Evolutionary conservation across 2,329 filamentous ascomycete species (phyloP).

Genomic region (Kalmusia sp.): DNA sequence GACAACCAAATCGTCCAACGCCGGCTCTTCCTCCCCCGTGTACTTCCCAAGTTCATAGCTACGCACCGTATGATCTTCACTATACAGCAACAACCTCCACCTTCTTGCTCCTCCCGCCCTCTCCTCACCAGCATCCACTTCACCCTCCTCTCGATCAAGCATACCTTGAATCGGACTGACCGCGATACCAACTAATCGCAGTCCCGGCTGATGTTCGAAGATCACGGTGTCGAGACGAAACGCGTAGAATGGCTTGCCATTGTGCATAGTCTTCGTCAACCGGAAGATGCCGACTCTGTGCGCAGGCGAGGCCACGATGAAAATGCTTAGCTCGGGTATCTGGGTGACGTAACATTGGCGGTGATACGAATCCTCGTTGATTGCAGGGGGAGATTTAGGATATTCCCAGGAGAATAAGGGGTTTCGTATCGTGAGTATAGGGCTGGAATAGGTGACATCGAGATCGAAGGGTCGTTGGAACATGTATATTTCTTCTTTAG

Average conservation of each 20-base stretch:
- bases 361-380: constrained; percentile 16
- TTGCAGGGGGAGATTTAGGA: not conserved
- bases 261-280: constrained; percentile 59
- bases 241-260: constrained; percentile 33
- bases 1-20: constrained; percentile 32
- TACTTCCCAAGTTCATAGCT: constrained; percentile 68
- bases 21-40: constrained; percentile 13
- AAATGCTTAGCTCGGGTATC: constrained; percentile 73
- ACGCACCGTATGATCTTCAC: constrained; percentile 72
- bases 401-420: constrained; percentile 37
- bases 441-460: constrained; percentile 22
- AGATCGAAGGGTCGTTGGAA: constrained; percentile 42
- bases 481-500: constrained; percentile 53
- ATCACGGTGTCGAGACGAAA: constrained; percentile 63
- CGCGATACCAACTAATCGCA: constrained; percentile 70
- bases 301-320: constrained; percentile 70
- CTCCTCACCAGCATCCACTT: constrained; percentile 34
- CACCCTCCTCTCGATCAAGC: constrained; percentile 22
- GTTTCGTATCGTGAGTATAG: constrained; percentile 47
- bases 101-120: constrained; percentile 39
- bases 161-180: constrained; percentile 67
- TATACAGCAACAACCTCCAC: constrained; percentile 76
- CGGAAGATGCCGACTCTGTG: constrained; percentile 70
- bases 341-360: constrained; percentile 66
- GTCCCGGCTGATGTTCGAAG: constrained; percentile 16